Evolutionary conservation across 805 yeast genomes (phyloP).

Genomic region (Candida wancherniae): DNA sequence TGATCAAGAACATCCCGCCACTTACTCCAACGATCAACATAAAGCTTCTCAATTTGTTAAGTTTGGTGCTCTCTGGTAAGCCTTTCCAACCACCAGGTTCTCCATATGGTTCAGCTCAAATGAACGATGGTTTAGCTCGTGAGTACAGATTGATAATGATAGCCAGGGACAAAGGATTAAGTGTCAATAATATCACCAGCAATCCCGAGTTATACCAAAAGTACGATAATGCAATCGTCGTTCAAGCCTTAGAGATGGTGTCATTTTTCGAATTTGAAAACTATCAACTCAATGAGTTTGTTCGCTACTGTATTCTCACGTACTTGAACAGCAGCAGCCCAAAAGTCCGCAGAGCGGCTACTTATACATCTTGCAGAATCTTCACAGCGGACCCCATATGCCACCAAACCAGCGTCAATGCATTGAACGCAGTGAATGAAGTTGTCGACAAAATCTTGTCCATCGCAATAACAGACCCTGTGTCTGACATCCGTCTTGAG

Average conservation of each 20-base stretch:
- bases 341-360: constrained; percentile 77
- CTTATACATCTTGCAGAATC: constrained; percentile 73
- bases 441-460: constrained; percentile 78
- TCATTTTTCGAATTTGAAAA: constrained; percentile 69
- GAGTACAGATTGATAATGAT: constrained; percentile 74
- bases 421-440: constrained; percentile 77
- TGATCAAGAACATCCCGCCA: constrained; percentile 74
- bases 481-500: constrained; percentile 77
- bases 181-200: constrained; percentile 30
- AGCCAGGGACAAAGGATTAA: constrained; percentile 57
- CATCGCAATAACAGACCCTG: constrained; percentile 83
- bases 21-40: constrained; percentile 68
- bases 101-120: constrained; percentile 58
- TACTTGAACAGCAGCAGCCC: constrained; percentile 79
- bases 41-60: constrained; percentile 63
- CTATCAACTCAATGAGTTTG: constrained; percentile 80
- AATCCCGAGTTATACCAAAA: constrained; percentile 30
- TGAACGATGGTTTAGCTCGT: constrained; percentile 63
- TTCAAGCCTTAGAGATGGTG: constrained; percentile 76
- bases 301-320: constrained; percentile 73
- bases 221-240: constrained; percentile 46
- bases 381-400: constrained; percentile 80
- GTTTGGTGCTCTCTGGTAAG: constrained; percentile 75
- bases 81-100: constrained; percentile 82
- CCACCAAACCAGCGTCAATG: constrained; percentile 72